Conservation (phyloP, 1,139 yeast species). For the Insectozyma bohioensis region DNA sequence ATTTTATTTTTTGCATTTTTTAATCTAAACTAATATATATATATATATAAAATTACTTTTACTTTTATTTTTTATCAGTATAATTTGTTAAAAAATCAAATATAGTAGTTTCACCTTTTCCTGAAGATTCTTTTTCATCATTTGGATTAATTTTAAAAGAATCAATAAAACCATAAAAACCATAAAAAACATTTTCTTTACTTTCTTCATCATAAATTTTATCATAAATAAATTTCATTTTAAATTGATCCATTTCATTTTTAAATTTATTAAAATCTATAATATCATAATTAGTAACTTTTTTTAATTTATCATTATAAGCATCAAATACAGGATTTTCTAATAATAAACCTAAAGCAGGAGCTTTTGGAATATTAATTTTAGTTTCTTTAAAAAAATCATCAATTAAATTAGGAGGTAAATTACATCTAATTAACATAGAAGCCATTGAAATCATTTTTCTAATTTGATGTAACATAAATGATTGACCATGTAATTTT, state of each 20-base stretch:
- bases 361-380: constrained; percentile 94
- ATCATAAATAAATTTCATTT: constrained; percentile 85
- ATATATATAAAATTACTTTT: too few species aligned
- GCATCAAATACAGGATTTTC: constrained; percentile 93
- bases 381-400: constrained; percentile 75
- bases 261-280: constrained; percentile 69
- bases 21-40: too few species aligned
- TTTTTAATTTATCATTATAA: constrained; percentile 68
- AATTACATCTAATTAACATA: constrained; percentile 78
- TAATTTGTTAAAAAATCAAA: constrained; percentile 59
- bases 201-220: constrained; percentile 89
- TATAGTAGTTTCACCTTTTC: constrained; percentile 33
- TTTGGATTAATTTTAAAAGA: constrained; percentile 45
- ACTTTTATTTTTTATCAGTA: constrained; percentile 10
- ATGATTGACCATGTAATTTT: constrained; percentile 96
- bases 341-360: constrained; percentile 86
- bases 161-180: constrained; percentile 87
- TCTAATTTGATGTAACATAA: constrained; percentile 97
- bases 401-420: constrained; percentile 72
- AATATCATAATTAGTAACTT: constrained; percentile 56
- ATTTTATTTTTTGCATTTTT: constrained; percentile 1
- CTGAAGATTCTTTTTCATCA: constrained; percentile 3
- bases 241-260: constrained; percentile 78
- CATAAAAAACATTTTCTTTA: constrained; percentile 82
- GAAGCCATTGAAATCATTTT: constrained; percentile 98